Conservation (phyloP, 2,329 filamentous ascomycete species). For the Claviceps fusiformis region DNA sequence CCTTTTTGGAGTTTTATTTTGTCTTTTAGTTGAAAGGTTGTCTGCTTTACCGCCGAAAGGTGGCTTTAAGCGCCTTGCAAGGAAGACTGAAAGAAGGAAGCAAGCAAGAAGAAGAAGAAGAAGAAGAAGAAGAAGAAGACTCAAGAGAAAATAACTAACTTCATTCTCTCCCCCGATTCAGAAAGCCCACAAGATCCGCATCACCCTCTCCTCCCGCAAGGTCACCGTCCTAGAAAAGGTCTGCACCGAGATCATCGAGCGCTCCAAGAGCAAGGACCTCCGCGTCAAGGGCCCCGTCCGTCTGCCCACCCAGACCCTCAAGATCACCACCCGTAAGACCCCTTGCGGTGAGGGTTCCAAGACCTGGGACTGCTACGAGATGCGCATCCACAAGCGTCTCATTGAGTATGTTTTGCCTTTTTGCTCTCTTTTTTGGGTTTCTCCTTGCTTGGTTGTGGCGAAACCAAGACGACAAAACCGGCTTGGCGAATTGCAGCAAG, state of each 20-base stretch:
- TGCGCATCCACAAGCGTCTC: conserved; percentile 98
- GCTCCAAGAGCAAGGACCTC: conserved; percentile 96
- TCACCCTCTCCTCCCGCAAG: conserved; percentile 93
- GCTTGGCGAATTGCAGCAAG: no score
- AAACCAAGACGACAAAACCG: no score
- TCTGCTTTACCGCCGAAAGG: no score
- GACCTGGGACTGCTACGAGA: conserved; percentile 98
- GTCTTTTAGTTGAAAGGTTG: background rate
- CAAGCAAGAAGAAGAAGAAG: background rate
- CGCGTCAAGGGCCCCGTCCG: conserved; percentile 97
- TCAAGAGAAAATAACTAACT: background rate
- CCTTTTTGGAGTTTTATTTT: background rate
- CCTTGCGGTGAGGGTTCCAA: conserved; percentile 99
- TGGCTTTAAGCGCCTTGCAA: no score
- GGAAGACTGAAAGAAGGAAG: no score
- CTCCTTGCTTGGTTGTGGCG: no score
- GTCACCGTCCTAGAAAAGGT: conserved; percentile 95
- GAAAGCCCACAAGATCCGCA: conserved; percentile 97
- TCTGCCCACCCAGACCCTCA: conserved; percentile 91
- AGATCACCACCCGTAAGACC: conserved; percentile 97
- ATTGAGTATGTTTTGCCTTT: conserved; percentile 59
- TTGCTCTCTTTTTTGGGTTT: background rate
- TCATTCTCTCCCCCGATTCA: conserved; percentile 16
- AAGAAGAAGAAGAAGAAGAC: background rate
- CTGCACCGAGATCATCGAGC: conserved; percentile 95